Conservation (phyloP, 2,329 filamentous ascomycete species). For the Spiromastix sp. region DNA sequence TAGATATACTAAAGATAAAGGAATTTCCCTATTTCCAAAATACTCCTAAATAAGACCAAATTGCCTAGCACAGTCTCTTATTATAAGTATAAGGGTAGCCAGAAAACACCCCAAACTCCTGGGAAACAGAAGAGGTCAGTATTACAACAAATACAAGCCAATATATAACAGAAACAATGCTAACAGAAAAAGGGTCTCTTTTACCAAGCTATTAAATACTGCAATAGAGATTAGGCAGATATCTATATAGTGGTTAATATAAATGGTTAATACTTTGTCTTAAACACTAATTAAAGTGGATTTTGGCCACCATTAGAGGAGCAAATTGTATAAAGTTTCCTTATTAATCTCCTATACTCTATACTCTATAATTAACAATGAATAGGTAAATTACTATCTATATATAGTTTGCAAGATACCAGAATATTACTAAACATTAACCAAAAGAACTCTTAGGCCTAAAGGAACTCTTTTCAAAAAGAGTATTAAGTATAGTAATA, state of each 20-base stretch:
- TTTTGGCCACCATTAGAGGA: conserved; percentile 3
- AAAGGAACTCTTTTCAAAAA: conserved; percentile 2
- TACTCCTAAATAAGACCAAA: no score
- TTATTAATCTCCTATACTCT: conserved; percentile 1
- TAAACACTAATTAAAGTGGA: conserved; percentile 4
- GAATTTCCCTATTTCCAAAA: no score
- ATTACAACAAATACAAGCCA: not conserved
- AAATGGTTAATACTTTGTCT: conserved; percentile 3
- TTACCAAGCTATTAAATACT: not conserved
- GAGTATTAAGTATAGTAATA: conserved; percentile 3
- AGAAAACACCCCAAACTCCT: no score
- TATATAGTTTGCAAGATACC: conserved; percentile 3
- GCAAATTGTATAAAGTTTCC: conserved; percentile 3
- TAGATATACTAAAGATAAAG: no score
- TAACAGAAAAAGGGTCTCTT: not conserved
- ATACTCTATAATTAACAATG: conserved; percentile 3
- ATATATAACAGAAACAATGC: conserved; percentile 1
- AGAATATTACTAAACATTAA: conserved; percentile 11
- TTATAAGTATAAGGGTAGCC: no score
- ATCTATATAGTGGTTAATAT: conserved; percentile 3
- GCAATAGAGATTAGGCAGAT: not conserved
- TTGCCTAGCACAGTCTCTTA: no score
- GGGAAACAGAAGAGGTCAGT: not conserved
- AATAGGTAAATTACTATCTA: conserved; percentile 3
- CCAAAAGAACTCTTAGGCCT: not conserved